Conservation (phyloP, 23 red algal genomes). For the Gracilariopsis chorda region DNA sequence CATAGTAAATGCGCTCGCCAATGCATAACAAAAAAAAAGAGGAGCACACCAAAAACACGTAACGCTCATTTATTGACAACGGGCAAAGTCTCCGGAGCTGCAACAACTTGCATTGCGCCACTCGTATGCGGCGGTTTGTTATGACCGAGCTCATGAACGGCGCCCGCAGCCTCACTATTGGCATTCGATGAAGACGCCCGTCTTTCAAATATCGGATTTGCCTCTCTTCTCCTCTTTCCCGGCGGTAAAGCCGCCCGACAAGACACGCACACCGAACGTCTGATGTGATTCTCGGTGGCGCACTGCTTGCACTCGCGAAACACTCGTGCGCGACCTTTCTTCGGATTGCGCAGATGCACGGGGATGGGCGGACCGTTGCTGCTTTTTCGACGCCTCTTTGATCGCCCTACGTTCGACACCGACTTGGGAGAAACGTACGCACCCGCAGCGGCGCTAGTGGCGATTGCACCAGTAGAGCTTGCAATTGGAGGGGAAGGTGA, state of each 20-base stretch:
- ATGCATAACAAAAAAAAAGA: too few relatives aligned
- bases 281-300: slow-evolving; percentile 42
- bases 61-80: too few relatives aligned
- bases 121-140: too few relatives aligned
- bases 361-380: slow-evolving; percentile 9
- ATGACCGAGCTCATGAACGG: too few relatives aligned
- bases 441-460: background rate
- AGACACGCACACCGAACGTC: slow-evolving; percentile 19
- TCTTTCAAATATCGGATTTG: background rate
- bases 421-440: background rate
- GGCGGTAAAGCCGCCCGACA: slow-evolving; percentile 24
- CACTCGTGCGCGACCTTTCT: slow-evolving; percentile 45
- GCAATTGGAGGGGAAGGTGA: background rate
- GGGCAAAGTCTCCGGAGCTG: too few relatives aligned
- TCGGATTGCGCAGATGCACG: slow-evolving; percentile 53
- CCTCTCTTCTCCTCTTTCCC: slow-evolving; percentile 54
- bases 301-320: slow-evolving; percentile 43
- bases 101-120: too few relatives aligned
- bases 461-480: background rate
- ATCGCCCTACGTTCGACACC: background rate
- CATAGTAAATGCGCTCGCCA: too few relatives aligned
- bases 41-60: too few relatives aligned
- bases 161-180: too few relatives aligned
- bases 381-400: background rate
- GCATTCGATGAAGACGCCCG: too few relatives aligned